A percentile compares a stretch with the other conserved stretches of the same genome.
phyloP scores from a whole-genome alignment of 768 basidiomycete species.

The Calvatia gigantea region DNA sequence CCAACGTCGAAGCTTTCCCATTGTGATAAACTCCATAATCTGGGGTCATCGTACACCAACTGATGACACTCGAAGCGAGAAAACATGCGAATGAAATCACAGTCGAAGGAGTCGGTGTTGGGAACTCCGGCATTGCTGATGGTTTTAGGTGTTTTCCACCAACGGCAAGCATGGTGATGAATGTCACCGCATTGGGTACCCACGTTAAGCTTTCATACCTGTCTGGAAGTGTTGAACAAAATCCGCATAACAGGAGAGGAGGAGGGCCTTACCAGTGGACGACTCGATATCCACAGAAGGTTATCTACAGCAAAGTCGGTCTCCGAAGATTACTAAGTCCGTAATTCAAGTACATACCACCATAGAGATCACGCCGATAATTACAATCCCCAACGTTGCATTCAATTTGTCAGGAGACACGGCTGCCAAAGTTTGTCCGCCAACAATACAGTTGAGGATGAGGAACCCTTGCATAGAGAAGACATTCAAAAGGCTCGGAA shows the following conservation, averaged over 20 bases:
- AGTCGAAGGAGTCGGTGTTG: conserved; percentile 24
- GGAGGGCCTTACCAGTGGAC: conserved; percentile 48
- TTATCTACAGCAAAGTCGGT: conserved; percentile 24
- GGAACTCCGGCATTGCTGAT: conserved; percentile 25
- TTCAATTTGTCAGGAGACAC: conserved; percentile 36
- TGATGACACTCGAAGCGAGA: conserved; percentile 33
- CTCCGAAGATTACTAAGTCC: neutral
- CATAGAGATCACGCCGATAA: conserved; percentile 34
- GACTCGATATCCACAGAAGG: conserved; percentile 64
- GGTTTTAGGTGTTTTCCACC: conserved; percentile 56
- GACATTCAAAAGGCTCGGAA: conserved; percentile 55
- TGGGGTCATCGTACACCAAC: conserved; percentile 40
- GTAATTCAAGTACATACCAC: conserved; percentile 20
- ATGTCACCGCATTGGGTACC: conserved; percentile 63
- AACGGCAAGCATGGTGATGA: conserved; percentile 60
- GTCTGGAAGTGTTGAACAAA: neutral
- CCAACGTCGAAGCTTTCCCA: conserved; percentile 47
- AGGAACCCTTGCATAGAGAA: conserved; percentile 61
- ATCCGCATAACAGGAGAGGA: neutral
- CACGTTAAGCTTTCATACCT: conserved; percentile 60
- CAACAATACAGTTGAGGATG: conserved; percentile 64
- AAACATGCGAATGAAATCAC: conserved; percentile 35
- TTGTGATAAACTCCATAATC: conserved; percentile 44
- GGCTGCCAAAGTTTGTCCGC: conserved; percentile 62
- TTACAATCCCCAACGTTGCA: conserved; percentile 36